Evolutionary conservation across 73 alveolate genomes (phyloP).

Genomic region (Paramecium primaurelia): DNA sequence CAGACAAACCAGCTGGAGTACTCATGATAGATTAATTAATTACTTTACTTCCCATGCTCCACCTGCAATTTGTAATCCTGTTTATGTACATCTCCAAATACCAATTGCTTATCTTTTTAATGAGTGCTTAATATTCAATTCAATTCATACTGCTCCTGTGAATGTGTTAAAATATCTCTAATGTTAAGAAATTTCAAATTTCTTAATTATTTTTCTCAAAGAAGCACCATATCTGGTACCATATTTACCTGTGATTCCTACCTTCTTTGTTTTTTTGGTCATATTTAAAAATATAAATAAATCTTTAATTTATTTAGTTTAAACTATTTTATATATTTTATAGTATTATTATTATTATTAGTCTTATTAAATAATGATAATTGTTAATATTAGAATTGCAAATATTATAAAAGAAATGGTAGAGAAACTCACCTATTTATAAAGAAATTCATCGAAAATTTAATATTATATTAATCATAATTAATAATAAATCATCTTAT

Average conservation of each 20-base stretch:
- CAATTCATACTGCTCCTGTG: slow-evolving; percentile 83
- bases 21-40: not conserved
- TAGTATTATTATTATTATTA: no score
- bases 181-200: slow-evolving; percentile 90
- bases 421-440: no score
- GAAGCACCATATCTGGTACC: slow-evolving; percentile 96
- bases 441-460: no score
- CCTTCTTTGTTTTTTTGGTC: slow-evolving; percentile 95
- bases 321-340: not conserved
- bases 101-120: slow-evolving; percentile 86
- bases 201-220: slow-evolving; percentile 92
- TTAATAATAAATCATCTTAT: no score
- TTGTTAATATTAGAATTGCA: no score
- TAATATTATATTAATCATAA: no score
- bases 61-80: slow-evolving; percentile 82
- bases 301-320: slow-evolving; percentile 15
- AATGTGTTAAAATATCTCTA: slow-evolving; percentile 88
- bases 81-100: slow-evolving; percentile 86
- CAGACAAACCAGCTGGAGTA: slow-evolving; percentile 80
- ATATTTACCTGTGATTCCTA: slow-evolving; percentile 95
- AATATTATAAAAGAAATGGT: no score
- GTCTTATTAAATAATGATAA: no score
- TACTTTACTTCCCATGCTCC: slow-evolving; percentile 84
- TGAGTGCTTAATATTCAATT: slow-evolving; percentile 61
- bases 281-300: not conserved